Evolutionary conservation across 2,329 filamentous ascomycete species (phyloP), one percentile per base, ranked within the genome.

Genomic region (Setomelanomma holmii): DNA sequence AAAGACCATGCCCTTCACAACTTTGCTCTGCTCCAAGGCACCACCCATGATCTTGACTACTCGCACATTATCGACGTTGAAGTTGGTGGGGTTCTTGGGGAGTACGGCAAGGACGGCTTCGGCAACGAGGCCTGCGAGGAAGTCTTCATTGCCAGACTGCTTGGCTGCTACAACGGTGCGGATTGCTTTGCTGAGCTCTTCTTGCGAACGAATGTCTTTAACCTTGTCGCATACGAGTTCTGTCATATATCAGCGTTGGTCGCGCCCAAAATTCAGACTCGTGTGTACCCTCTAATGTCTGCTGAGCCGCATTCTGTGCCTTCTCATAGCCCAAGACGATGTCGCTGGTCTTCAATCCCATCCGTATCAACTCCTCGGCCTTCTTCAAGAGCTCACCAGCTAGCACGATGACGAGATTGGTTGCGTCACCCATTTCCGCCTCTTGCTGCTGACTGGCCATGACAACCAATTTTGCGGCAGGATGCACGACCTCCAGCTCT

Each of bases 31-130:
- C 70, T 96, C 91, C 72, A 99, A 81, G 74, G 89, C 92, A 61
- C 95, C 93, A 67, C 95, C 95, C 93, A 99, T 98, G 71, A 99
- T 99, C 85, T 99, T 99, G 68, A 99, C 96, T 52, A 99, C 96
- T 55, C 95, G 90, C 68, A 99, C 89, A 77, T 99, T 99, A 82
- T 99, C 95, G 61, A 99, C 92, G 78, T 97, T 99, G 85, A 99
- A 99, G 80, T 96, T 93, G 74, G 84, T 79, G 19, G 95, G 90
- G 79, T 97, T 96, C 82, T 97, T 97, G 63, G 96, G 95, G 58
- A 99, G 84, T 17, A 99, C 93, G 39, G 91, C 87, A 50, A 98
- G 86, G 19, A 88, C 85, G 23, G 85, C 86, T 74, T 97, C 92
- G 40, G 96, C 88, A 60, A 99, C 93, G 68, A 98, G 84, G 47